Conservation (phyloP, 352 stramenopile species). For the Globisporangium splendens region DNA sequence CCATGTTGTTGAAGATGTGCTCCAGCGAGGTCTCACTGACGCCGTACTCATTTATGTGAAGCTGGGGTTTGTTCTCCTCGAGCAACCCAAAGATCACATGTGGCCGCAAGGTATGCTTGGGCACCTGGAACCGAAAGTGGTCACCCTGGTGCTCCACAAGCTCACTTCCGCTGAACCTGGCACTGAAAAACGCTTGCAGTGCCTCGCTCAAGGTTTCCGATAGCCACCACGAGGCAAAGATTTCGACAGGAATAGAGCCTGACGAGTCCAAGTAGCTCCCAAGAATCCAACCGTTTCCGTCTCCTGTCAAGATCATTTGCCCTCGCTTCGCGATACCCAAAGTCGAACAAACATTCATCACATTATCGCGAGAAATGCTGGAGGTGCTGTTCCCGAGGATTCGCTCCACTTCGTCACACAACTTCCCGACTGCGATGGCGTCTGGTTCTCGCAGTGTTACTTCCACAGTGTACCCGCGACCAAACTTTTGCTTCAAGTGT, state of each 20-base stretch:
- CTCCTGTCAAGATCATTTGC: slow-evolving; percentile 27
- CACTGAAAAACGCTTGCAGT: slow-evolving; percentile 38
- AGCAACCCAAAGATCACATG: slow-evolving; percentile 69
- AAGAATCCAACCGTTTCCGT: slow-evolving; percentile 42
- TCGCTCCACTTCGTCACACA: slow-evolving; percentile 13
- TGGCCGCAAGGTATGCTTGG: slow-evolving; percentile 46
- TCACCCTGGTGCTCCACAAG: slow-evolving; percentile 64
- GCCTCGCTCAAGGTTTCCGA: slow-evolving; percentile 36
- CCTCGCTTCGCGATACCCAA: slow-evolving; percentile 29
- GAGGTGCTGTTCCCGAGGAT: slow-evolving; percentile 4
- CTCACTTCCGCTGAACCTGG: slow-evolving; percentile 31
- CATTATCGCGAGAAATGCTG: slow-evolving; percentile 23
- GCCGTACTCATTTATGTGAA: slow-evolving; percentile 83
- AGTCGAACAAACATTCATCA: slow-evolving; percentile 29
- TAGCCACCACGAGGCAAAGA: slow-evolving; percentile 61
- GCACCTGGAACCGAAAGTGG: slow-evolving; percentile 70
- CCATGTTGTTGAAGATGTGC: slow-evolving; percentile 93
- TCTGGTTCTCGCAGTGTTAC: slow-evolving; percentile 49
- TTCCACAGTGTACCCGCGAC: slow-evolving; percentile 91
- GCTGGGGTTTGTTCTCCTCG: slow-evolving; percentile 54
- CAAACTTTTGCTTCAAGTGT: slow-evolving; percentile 96
- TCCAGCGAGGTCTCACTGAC: slow-evolving; percentile 90
- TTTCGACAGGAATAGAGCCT: slow-evolving; percentile 40
- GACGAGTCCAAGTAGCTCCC: slow-evolving; percentile 37
- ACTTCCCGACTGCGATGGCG: slow-evolving; percentile 7